These are phyloP conservation scores for Ceratobasidium papillatum DNA, from an alignment of 1,284 basidiomycete species.

Conservation along the genomic window DNA sequence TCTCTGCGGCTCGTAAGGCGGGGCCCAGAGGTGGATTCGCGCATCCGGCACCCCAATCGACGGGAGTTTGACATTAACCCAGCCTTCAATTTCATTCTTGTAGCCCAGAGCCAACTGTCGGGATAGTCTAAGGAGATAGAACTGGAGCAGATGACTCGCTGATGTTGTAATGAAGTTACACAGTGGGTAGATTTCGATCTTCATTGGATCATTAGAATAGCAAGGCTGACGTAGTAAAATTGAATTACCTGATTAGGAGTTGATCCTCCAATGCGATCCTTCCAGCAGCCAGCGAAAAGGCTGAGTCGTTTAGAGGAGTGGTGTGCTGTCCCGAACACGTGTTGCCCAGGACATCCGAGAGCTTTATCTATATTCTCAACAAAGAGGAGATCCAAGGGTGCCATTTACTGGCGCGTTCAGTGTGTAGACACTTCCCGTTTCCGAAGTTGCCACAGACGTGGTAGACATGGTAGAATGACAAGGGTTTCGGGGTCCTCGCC, in stretches of 20 bases:
- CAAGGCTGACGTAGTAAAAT: background rate
- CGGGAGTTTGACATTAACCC: too few species aligned
- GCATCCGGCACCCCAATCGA: too few species aligned
- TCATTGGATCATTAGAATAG: too few species aligned
- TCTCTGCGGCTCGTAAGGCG: background rate
- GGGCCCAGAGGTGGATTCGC: background rate
- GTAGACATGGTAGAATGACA: too few species aligned
- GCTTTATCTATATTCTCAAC: too few species aligned
- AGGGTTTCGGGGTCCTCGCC: too few species aligned
- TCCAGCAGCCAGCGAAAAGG: slow-evolving; percentile 11
- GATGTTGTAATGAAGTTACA: background rate
- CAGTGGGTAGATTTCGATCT: background rate
- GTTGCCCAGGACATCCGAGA: background rate
- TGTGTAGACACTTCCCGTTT: too few species aligned
- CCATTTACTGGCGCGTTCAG: too few species aligned
- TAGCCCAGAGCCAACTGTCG: background rate
- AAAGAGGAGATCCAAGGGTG: too few species aligned
- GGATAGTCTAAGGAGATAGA: background rate
- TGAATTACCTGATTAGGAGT: background rate
- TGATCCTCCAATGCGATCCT: background rate
- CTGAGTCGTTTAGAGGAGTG: background rate
- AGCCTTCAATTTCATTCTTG: background rate
- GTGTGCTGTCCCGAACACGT: slow-evolving; percentile 7
- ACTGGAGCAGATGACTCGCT: background rate
- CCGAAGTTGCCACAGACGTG: too few species aligned